A percentile compares a stretch with the other conserved stretches of the same genome.
Conservation (phyloP, 2,329 filamentous ascomycete genomes). For the Penicillium sp. region DNA sequence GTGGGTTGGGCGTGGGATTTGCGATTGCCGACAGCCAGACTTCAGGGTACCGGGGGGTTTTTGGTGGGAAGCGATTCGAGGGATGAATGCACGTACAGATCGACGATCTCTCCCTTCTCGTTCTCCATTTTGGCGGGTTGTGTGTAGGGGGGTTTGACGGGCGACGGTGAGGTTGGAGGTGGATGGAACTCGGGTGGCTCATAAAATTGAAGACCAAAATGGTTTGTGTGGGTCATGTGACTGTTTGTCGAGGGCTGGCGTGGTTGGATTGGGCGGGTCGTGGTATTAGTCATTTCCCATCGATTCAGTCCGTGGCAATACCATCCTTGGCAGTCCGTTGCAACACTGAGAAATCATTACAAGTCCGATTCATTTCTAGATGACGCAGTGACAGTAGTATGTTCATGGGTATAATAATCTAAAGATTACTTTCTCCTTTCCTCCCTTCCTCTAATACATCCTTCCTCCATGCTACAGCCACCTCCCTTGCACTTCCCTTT, state of each 20-base stretch:
- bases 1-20: background rate
- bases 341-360: background rate
- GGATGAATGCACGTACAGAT: slow-evolving; percentile 69
- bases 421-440: slow-evolving; percentile 33
- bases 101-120: slow-evolving; percentile 99
- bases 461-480: slow-evolving; percentile 52
- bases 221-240: slow-evolving; percentile 46
- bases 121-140: slow-evolving; percentile 84
- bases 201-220: slow-evolving; percentile 32
- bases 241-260: slow-evolving; percentile 39
- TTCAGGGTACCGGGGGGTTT: slow-evolving; percentile 1
- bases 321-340: background rate
- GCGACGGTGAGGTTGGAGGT: slow-evolving; percentile 34
- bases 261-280: slow-evolving; percentile 16
- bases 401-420: slow-evolving; percentile 1
- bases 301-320: slow-evolving; percentile 22
- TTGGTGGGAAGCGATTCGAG: slow-evolving; percentile 10
- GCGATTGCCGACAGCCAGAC: slow-evolving; percentile 15
- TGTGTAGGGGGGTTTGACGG: slow-evolving; percentile 40
- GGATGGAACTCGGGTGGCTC: slow-evolving; percentile 32
- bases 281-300: slow-evolving; percentile 5
- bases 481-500: slow-evolving; percentile 56
- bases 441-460: slow-evolving; percentile 47
- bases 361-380: background rate
- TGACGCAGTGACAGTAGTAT: background rate